Evolutionary conservation across 495 filamentous ascomycete species (phyloP), one percentile per base, ranked within the genome.

Genomic region (Aspergillus homomorphus): DNA sequence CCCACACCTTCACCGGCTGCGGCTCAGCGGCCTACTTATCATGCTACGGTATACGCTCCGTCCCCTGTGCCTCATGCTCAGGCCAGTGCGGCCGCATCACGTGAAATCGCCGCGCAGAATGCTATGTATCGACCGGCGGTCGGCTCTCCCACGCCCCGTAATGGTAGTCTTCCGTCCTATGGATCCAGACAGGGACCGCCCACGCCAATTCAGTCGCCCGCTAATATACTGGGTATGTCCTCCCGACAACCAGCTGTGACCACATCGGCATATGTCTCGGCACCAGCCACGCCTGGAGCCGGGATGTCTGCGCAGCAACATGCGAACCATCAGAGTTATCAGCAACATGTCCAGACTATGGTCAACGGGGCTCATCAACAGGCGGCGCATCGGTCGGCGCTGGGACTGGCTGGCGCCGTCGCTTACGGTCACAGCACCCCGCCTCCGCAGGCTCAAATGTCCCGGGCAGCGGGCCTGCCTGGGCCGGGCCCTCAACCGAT

Each of bases 331-430:
- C 68, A 74, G 30, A 64, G 64, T 44, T 77, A 77, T 45, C 75
- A 75, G 51, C 76, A 76, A 49, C 73, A 79, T 52, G 68, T 77
- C 16, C 76, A 77, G 24, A 69, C 70, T 0, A 68, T 79, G 66
- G 73, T 77, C 22, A 72, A 58, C 53, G 74, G 72, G 1, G 62
- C 69, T 23, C 76, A 78, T 45, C 72, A 76, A 33, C 66, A 61
- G 18, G 66, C 62, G 28, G 44, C 69, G 9, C 70, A 73, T 44
- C 69, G 76, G 38, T 66, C 76, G 0, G 59, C 72, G 1, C 63
- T 75, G 9, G 73, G 66, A 10, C 56, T 77, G 38, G 49, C 64
- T 4, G 70, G 68, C 41, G 63, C 65, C 33, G 33, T 38, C 5
- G 65, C 68, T 10, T 78, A 78, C 51, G 71, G 70, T n/a, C 70